A percentile compares a stretch with the other conserved stretches of the same genome.
These are phyloP conservation scores for Eimeria falciformis DNA, from an alignment of 169 alveolate species.

Conservation along the genomic window DNA sequence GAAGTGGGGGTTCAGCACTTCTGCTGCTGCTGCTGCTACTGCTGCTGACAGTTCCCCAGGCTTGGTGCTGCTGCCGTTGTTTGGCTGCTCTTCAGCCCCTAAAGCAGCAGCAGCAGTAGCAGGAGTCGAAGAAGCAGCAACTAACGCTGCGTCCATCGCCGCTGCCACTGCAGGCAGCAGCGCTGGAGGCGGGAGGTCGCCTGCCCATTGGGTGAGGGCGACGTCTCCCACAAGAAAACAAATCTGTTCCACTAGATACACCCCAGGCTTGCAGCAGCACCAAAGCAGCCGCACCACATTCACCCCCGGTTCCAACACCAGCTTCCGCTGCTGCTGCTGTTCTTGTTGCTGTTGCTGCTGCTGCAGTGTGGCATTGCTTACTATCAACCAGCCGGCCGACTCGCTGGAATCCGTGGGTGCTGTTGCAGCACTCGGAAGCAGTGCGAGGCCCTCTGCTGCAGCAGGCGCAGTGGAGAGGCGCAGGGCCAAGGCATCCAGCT, in stretches of 20 bases:
- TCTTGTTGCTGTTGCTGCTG: constrained; percentile 56
- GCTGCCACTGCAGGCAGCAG: constrained; percentile 35
- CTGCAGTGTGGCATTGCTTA: background rate
- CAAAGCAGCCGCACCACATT: constrained; percentile 33
- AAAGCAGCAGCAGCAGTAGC: background rate
- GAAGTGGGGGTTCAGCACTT: background rate
- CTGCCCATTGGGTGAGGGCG: constrained; percentile 66
- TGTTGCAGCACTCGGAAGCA: background rate
- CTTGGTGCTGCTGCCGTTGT: constrained; percentile 31
- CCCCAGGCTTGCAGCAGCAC: constrained; percentile 62
- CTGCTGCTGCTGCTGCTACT: background rate
- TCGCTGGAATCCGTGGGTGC: background rate
- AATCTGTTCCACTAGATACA: constrained; percentile 60
- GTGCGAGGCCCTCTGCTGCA: background rate
- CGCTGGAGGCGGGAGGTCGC: constrained; percentile 71
- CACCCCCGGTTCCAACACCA: constrained; percentile 36
- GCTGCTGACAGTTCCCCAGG: background rate
- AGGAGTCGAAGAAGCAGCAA: background rate
- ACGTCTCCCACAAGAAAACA: constrained; percentile 28
- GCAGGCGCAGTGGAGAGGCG: constrained; percentile 42
- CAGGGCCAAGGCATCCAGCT: constrained; percentile 32
- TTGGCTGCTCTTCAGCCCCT: background rate
- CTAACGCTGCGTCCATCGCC: constrained; percentile 52
- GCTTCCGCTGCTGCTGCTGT: background rate
- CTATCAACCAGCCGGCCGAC: constrained; percentile 21